These are phyloP conservation scores for Hysterangium stoloniferum DNA, from an alignment of 768 basidiomycete species.

Conservation along the genomic window DNA sequence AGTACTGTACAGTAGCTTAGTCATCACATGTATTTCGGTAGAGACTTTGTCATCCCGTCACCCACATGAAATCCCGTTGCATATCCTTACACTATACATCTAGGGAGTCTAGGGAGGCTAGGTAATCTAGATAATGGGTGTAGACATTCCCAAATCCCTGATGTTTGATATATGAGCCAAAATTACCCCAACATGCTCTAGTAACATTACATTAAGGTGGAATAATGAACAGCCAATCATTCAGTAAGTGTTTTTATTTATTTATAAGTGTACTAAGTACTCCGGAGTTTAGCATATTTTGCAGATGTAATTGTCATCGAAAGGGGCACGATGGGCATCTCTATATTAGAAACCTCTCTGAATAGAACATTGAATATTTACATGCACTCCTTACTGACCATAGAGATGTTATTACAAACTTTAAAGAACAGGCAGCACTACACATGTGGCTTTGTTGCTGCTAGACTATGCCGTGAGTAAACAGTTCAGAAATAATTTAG, in stretches of 20 bases:
- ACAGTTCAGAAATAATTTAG: background rate
- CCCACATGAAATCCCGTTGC: no score
- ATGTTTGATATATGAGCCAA: background rate
- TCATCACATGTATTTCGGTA: no score
- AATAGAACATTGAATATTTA: constrained; percentile 18
- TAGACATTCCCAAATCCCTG: no score
- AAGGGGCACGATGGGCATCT: constrained; percentile 14
- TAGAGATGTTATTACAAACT: background rate
- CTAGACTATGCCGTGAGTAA: constrained; percentile 17
- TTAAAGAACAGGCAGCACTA: constrained; percentile 8
- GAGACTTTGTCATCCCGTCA: no score
- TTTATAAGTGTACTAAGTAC: background rate
- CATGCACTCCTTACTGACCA: constrained; percentile 16
- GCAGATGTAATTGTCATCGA: constrained; percentile 6
- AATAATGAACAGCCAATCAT: constrained; percentile 16
- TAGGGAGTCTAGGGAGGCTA: no score
- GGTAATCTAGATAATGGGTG: no score
- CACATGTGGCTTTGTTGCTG: constrained; percentile 11
- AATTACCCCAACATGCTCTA: background rate
- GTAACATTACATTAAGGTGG: no score
- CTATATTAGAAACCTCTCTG: constrained; percentile 17
- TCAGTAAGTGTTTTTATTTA: constrained; percentile 13
- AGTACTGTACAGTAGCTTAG: no score
- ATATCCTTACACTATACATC: no score
- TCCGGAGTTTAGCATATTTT: background rate